These are phyloP conservation scores for Amanita inopinata DNA, from an alignment of 768 basidiomycete species.

Conservation along the genomic window DNA sequence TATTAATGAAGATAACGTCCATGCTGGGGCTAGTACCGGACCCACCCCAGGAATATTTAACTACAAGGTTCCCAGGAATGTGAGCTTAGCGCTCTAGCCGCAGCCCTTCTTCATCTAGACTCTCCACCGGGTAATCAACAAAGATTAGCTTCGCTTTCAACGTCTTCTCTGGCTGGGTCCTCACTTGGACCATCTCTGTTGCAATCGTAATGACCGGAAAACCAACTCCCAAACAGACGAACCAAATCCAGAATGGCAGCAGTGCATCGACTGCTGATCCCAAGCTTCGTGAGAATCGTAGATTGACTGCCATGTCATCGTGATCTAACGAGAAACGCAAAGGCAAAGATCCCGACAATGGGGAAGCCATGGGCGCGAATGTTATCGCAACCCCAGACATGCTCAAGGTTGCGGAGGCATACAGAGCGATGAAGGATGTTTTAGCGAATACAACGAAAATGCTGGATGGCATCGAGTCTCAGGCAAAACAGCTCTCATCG, in stretches of 20 bases:
- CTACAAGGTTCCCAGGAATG: constrained; percentile 3
- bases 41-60: background rate
- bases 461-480: constrained; percentile 36
- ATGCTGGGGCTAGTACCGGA: background rate
- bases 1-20: background rate
- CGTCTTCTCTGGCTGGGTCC: constrained; percentile 5
- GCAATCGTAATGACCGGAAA: background rate
- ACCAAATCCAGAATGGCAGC: background rate
- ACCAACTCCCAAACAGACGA: background rate
- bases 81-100: background rate
- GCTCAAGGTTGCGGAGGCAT: background rate
- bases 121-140: background rate
- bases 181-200: constrained; percentile 1
- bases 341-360: too few relatives aligned
- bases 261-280: too few relatives aligned
- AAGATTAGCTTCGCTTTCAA: background rate
- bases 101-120: constrained; percentile 2
- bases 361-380: too few relatives aligned
- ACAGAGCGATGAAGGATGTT: background rate
- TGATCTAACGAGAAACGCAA: too few relatives aligned
- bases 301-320: too few relatives aligned
- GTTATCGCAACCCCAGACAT: background rate
- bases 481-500: constrained; percentile 33
- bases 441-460: constrained; percentile 20
- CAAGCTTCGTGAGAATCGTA: too few relatives aligned